Conservation (phyloP, 495 filamentous ascomycete genomes). For the Echria macrotheca region DNA sequence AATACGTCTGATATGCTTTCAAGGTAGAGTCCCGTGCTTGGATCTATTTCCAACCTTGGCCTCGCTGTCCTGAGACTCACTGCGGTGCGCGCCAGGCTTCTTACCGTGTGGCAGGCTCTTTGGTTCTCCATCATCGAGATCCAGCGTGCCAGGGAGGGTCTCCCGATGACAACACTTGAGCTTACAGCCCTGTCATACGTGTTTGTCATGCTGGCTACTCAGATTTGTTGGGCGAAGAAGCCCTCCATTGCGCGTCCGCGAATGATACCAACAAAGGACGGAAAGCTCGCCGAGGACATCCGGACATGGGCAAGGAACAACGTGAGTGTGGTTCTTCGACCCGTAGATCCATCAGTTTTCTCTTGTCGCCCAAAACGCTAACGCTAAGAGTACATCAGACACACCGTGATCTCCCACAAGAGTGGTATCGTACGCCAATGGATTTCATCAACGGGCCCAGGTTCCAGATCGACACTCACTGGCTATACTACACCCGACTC, state of each 20-base stretch:
- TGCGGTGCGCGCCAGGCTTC: slow-evolving; percentile 4
- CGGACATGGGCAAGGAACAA: slow-evolving; percentile 3
- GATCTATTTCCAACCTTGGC: too few species aligned
- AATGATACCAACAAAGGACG: slow-evolving; percentile 4
- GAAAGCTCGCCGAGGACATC: slow-evolving; percentile 3
- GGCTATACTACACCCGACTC: slow-evolving; percentile 11
- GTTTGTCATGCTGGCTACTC: slow-evolving; percentile 14
- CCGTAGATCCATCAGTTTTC: neutral
- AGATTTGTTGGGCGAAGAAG: slow-evolving; percentile 12
- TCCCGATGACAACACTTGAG: slow-evolving; percentile 16
- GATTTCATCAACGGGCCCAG: slow-evolving; percentile 9
- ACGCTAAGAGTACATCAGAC: slow-evolving; percentile 9
- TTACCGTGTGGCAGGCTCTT: slow-evolving; percentile 9
- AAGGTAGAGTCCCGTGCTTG: neutral
- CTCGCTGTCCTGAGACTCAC: too few species aligned
- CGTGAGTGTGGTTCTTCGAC: neutral
- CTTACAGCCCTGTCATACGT: slow-evolving; percentile 16
- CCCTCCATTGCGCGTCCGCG: slow-evolving; percentile 1
- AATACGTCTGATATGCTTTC: slow-evolving; percentile 19
- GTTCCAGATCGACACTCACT: slow-evolving; percentile 8
- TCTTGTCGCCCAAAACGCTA: too few species aligned
- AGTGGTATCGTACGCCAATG: slow-evolving; percentile 16
- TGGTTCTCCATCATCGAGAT: slow-evolving; percentile 14
- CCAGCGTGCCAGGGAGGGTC: slow-evolving; percentile 6
- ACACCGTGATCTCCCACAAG: slow-evolving; percentile 5